Percentiles rank a stretch among this genome's conserved stretches.
Conservation (phyloP, 1,139 yeast genomes). For the Yamadazyma dushanensis region DNA sequence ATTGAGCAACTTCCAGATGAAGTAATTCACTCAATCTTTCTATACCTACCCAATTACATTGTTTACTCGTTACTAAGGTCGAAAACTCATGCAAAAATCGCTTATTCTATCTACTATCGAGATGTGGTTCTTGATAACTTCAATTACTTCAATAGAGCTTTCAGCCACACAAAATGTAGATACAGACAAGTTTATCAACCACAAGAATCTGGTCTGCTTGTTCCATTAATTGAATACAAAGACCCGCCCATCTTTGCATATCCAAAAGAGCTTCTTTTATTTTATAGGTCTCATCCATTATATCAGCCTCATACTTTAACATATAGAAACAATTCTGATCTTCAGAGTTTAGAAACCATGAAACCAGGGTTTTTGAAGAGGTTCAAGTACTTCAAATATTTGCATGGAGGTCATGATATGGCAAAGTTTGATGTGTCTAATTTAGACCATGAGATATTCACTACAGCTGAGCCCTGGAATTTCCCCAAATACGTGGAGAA, state of each 20-base stretch:
- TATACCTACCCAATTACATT: conserved; percentile 1
- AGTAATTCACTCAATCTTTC: conserved; percentile 1
- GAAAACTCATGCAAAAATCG: background rate
- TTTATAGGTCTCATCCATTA: conserved; percentile 6
- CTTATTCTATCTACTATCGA: conserved; percentile 4
- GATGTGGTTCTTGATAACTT: background rate
- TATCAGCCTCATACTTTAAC: conserved; percentile 5
- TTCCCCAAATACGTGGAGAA: conserved; percentile 1
- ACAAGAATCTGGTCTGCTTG: too few relatives aligned
- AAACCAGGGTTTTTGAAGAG: background rate
- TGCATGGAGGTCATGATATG: background rate
- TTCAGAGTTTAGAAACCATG: background rate
- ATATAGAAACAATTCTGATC: background rate
- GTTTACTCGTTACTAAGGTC: conserved; percentile 5
- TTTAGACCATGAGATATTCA: background rate
- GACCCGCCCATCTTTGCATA: background rate
- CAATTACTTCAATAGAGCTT: background rate
- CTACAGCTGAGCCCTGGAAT: background rate
- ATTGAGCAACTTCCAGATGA: conserved; percentile 1
- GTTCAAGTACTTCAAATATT: background rate
- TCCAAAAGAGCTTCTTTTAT: conserved; percentile 2
- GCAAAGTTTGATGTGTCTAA: background rate
- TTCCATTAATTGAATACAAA: background rate
- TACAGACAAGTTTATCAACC: too few relatives aligned
- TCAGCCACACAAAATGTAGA: too few relatives aligned